phyloP scores from a whole-genome alignment of 2,329 filamentous ascomycete genomes.

The Periconia sp. region DNA sequence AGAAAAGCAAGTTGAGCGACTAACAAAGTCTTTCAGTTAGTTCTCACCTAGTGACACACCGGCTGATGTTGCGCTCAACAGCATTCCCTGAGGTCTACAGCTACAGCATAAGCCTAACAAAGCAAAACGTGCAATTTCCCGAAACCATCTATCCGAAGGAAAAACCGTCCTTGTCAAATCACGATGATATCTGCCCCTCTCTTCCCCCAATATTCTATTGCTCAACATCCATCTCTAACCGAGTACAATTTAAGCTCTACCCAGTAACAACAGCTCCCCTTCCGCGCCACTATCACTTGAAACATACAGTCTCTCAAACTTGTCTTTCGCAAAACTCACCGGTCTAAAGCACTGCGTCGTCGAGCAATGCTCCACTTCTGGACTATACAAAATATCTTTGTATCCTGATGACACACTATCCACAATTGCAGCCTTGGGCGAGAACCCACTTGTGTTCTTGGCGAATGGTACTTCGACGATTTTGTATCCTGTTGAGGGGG shows the following conservation, averaged over 20 bases:
- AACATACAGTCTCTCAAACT: conserved; percentile 33
- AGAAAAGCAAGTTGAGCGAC: too few species aligned
- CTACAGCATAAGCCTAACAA: too few species aligned
- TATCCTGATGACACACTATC: conserved; percentile 18
- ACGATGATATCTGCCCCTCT: too few species aligned
- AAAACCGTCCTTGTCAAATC: too few species aligned
- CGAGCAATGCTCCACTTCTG: conserved; percentile 28
- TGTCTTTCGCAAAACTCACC: conserved; percentile 32
- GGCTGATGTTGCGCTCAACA: too few species aligned
- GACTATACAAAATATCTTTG: conserved; percentile 32
- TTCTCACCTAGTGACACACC: too few species aligned
- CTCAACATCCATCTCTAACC: too few species aligned
- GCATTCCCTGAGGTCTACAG: too few species aligned
- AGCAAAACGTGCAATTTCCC: too few species aligned
- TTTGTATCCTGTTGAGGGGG: conserved; percentile 28
- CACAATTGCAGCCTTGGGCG: conserved; percentile 10
- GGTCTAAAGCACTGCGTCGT: conserved; percentile 38
- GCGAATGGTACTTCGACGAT: conserved; percentile 30
- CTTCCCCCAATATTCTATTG: too few species aligned
- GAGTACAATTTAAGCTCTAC: conserved; percentile 20
- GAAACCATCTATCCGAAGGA: too few species aligned
- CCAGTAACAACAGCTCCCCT: conserved; percentile 34
- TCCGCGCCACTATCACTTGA: conserved; percentile 36
- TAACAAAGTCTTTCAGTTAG: too few species aligned
- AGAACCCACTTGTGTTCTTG: conserved; percentile 16